Evolutionary conservation across 345 rosid genomes (phyloP).

Genomic region (Gossypium bickii): DNA sequence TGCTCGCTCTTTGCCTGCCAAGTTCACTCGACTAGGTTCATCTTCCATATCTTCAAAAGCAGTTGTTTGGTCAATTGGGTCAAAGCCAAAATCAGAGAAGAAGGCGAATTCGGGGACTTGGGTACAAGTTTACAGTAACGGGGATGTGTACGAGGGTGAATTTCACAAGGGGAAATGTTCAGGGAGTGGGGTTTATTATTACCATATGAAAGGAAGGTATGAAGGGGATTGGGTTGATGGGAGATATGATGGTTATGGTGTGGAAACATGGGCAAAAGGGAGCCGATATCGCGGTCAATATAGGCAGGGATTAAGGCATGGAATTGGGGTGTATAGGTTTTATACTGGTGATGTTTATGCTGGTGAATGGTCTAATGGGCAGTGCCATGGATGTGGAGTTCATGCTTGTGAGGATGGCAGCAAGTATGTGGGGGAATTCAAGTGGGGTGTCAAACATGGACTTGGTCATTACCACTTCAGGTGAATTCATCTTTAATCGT

Average conservation of each 20-base stretch:
- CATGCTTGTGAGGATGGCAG: slow-evolving; percentile 82
- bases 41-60: slow-evolving; percentile 36
- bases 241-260: slow-evolving; percentile 78
- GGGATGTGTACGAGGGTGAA: slow-evolving; percentile 84
- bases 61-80: slow-evolving; percentile 80
- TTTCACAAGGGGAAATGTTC: slow-evolving; percentile 70
- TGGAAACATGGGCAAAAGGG: slow-evolving; percentile 86
- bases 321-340: slow-evolving; percentile 68
- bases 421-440: slow-evolving; percentile 69
- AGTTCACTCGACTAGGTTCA: slow-evolving; percentile 29
- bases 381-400: slow-evolving; percentile 78
- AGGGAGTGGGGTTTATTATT: slow-evolving; percentile 88
- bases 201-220: slow-evolving; percentile 62
- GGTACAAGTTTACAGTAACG: slow-evolving; percentile 64
- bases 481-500: slow-evolving; percentile 23
- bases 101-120: slow-evolving; percentile 49
- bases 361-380: slow-evolving; percentile 90
- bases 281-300: slow-evolving; percentile 80
- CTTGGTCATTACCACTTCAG: slow-evolving; percentile 85
- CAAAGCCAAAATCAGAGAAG: slow-evolving; percentile 49
- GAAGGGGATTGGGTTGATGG: slow-evolving; percentile 88
- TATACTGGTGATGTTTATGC: slow-evolving; percentile 80
- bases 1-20: slow-evolving; percentile 50
- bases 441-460: slow-evolving; percentile 90
- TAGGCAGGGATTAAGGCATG: slow-evolving; percentile 81